Conservation (phyloP, 371 early-diverging fungal species). For the Mucor racemosus region DNA sequence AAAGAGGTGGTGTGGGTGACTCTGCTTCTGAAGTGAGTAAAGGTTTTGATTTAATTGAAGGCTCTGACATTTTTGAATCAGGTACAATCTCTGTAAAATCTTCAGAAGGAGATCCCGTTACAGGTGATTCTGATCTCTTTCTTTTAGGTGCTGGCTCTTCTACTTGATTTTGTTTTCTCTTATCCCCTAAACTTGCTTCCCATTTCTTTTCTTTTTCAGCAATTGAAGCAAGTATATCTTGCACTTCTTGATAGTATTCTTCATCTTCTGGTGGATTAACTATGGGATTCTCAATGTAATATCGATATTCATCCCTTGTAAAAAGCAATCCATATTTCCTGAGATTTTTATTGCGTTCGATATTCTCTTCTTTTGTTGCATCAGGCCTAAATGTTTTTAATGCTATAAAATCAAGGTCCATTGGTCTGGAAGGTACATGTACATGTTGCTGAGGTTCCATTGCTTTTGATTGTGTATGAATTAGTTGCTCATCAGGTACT, state of each 20-base stretch:
- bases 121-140: background rate
- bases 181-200: background rate
- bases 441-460: background rate
- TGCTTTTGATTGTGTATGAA: background rate
- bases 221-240: background rate
- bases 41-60: too few relatives aligned
- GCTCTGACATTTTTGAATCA: too few relatives aligned
- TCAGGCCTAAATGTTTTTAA: background rate
- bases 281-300: background rate
- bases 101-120: background rate
- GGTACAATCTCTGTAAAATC: too few relatives aligned
- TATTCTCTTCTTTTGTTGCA: background rate
- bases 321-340: background rate
- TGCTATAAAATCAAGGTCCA: background rate
- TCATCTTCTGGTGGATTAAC: background rate
- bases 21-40: background rate
- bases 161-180: background rate
- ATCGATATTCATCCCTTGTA: background rate
- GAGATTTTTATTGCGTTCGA: background rate
- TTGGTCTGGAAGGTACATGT: background rate
- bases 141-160: background rate
- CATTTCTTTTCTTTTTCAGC: background rate
- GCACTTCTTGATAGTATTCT: background rate
- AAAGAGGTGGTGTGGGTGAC: background rate
- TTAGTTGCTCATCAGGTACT: background rate